Evolutionary conservation across 169 alveolate species (phyloP).

Genomic region (Cryptosporidium ryanae): DNA sequence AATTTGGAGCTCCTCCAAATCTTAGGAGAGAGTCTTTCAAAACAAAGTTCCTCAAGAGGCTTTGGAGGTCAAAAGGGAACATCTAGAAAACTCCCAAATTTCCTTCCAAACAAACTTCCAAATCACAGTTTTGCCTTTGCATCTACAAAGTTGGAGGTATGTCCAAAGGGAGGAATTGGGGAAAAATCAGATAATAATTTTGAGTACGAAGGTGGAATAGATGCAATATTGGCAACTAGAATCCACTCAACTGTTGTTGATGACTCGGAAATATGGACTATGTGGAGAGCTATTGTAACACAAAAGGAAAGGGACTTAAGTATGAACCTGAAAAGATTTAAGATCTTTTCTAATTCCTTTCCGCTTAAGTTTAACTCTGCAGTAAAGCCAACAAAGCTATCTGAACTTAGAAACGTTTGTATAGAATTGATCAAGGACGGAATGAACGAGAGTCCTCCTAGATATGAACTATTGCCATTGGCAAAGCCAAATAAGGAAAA

Average conservation of each 20-base stretch:
- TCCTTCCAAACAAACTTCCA: constrained; percentile 62
- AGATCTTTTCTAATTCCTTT: constrained; percentile 15
- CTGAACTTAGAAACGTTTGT: constrained; percentile 32
- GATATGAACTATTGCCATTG: constrained; percentile 54
- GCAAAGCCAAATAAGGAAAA: constrained; percentile 58
- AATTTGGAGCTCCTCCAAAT: constrained; percentile 54
- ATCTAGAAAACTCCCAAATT: not conserved
- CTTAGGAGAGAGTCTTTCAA: constrained; percentile 38
- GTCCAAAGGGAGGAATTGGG: constrained; percentile 3
- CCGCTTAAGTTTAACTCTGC: constrained; percentile 39
- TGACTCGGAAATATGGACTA: constrained; percentile 71
- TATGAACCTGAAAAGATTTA: constrained; percentile 67
- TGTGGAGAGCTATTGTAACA: constrained; percentile 67
- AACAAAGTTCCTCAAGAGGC: not conserved
- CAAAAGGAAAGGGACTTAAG: constrained; percentile 52
- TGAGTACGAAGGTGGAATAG: constrained; percentile 53
- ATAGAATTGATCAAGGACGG: constrained; percentile 53
- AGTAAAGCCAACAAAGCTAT: constrained; percentile 51
- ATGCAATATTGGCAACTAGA: not conserved
- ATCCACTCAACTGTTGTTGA: constrained; percentile 17
- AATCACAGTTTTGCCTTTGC: constrained; percentile 43
- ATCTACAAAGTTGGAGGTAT: constrained; percentile 22
- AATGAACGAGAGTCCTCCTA: constrained; percentile 54
- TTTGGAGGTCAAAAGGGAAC: not conserved
- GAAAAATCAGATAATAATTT: not conserved